Evolutionary conservation across 2,329 filamentous ascomycete genomes (phyloP).

Genomic region (Knufia fluminis): DNA sequence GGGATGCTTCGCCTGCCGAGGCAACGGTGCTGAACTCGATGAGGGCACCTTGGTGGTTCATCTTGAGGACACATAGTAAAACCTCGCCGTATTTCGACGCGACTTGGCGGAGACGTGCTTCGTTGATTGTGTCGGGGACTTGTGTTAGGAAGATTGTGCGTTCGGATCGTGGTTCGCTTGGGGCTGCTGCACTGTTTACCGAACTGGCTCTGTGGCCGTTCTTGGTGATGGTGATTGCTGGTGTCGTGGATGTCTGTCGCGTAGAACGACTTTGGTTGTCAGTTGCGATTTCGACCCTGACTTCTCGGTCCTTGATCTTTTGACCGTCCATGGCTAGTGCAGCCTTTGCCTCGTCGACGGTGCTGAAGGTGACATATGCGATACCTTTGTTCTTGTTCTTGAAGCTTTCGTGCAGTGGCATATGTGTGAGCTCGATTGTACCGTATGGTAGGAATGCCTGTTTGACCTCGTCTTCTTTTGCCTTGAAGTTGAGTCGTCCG

Average conservation of each 20-base stretch:
- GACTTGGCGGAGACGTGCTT: slow-evolving; percentile 66
- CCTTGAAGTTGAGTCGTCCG: slow-evolving; percentile 54
- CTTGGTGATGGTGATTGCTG: slow-evolving; percentile 5
- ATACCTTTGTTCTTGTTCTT: slow-evolving; percentile 57
- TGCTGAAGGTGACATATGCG: slow-evolving; percentile 69
- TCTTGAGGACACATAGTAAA: slow-evolving; percentile 67
- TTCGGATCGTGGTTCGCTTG: slow-evolving; percentile 41
- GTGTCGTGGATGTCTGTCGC: slow-evolving; percentile 11
- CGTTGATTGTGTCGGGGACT: slow-evolving; percentile 85
- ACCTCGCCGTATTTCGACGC: slow-evolving; percentile 63
- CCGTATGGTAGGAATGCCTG: slow-evolving; percentile 68
- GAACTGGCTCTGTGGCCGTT: slow-evolving; percentile 24
- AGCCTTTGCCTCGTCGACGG: slow-evolving; percentile 34
- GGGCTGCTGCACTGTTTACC: slow-evolving; percentile 26
- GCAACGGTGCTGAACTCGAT: slow-evolving; percentile 68
- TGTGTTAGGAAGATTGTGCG: slow-evolving; percentile 76
- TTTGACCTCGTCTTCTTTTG: slow-evolving; percentile 59
- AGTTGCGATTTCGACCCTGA: slow-evolving; percentile 53
- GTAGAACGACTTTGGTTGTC: slow-evolving; percentile 25
- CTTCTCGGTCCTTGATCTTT: slow-evolving; percentile 57
- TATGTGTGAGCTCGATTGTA: slow-evolving; percentile 59
- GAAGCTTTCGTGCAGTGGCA: slow-evolving; percentile 59
- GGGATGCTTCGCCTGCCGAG: slow-evolving; percentile 54
- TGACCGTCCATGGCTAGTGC: slow-evolving; percentile 61
- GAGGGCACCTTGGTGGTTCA: slow-evolving; percentile 74